These are phyloP conservation scores for Sesbania bispinosa DNA, from an alignment of 306 rosid species.

Conservation along the genomic window DNA sequence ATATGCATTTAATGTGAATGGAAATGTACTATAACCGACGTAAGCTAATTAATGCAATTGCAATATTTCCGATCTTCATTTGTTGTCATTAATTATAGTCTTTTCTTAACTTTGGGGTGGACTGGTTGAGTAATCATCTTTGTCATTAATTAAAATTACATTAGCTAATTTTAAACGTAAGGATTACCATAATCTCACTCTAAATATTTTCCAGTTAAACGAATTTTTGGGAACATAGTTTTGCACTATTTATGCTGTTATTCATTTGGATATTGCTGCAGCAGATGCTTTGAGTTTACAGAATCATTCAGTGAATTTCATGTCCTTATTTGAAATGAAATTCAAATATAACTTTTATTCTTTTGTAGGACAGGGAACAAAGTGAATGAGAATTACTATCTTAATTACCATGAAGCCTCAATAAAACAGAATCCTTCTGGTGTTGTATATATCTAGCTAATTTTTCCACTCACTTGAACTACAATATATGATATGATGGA, in stretches of 20 bases:
- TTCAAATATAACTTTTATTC: background rate
- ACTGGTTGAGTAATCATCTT: background rate
- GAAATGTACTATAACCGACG: slow-evolving; percentile 30
- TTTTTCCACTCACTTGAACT: background rate
- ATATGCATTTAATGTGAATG: slow-evolving; percentile 31
- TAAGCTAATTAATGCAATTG: slow-evolving; percentile 34
- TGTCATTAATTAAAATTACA: background rate
- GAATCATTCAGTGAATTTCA: background rate
- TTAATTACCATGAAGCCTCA: background rate
- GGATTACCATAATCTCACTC: background rate
- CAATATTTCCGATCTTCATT: slow-evolving; percentile 29
- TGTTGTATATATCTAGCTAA: background rate
- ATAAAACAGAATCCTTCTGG: background rate
- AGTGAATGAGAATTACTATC: background rate
- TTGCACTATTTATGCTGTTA: background rate
- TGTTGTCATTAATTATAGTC: slow-evolving; percentile 24
- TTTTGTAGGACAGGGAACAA: background rate
- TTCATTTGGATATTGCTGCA: background rate
- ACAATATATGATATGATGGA: background rate
- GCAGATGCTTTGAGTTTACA: background rate
- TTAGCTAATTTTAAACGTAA: background rate
- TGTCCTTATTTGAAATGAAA: background rate
- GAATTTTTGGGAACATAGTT: background rate
- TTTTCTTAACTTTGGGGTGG: slow-evolving; percentile 8
- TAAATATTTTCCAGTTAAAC: background rate